A percentile compares a stretch with the other conserved stretches of the same genome.
Conservation (phyloP, 768 basidiomycete species). For the Baorangia bicolor region DNA sequence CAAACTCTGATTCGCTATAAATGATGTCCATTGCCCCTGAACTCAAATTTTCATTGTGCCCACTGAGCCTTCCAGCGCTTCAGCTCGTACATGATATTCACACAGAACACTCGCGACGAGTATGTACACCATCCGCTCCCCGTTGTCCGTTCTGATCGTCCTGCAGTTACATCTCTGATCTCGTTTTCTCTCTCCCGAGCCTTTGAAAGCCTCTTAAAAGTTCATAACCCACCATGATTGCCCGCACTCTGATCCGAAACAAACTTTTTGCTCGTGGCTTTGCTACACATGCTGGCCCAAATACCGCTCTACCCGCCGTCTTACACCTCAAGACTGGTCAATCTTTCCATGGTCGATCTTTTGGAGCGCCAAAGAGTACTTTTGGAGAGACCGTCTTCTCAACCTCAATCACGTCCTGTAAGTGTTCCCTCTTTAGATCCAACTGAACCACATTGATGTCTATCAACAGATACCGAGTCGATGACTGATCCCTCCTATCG, state of each 20-base stretch:
- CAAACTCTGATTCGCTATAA: slow-evolving; percentile 20
- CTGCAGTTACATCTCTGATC: slow-evolving; percentile 83
- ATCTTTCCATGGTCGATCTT: slow-evolving; percentile 85
- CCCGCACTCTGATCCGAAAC: slow-evolving; percentile 50
- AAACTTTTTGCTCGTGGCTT: slow-evolving; percentile 56
- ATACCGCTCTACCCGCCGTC: slow-evolving; percentile 62
- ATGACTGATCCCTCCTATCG: slow-evolving; percentile 99
- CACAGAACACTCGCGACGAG: slow-evolving; percentile 89
- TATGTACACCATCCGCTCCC: slow-evolving; percentile 36
- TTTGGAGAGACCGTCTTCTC: slow-evolving; percentile 99
- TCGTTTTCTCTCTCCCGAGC: slow-evolving; percentile 75
- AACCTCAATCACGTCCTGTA: slow-evolving; percentile 97
- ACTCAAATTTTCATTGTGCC: not conserved
- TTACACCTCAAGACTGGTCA: slow-evolving; percentile 94
- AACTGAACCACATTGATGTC: slow-evolving; percentile 9
- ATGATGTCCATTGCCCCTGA: not conserved
- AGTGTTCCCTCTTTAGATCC: slow-evolving; percentile 29
- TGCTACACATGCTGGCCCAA: slow-evolving; percentile 61
- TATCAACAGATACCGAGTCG: slow-evolving; percentile 86
- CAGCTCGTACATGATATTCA: slow-evolving; percentile 72
- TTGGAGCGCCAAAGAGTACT: slow-evolving; percentile 82
- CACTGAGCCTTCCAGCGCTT: slow-evolving; percentile 24
- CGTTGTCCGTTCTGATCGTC: slow-evolving; percentile 22
- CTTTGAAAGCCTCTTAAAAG: slow-evolving; percentile 26
- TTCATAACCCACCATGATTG: slow-evolving; percentile 49